Percentiles rank a stretch among this genome's conserved stretches.
phyloP scores from a whole-genome alignment of 805 yeast genomes.

The Yueomyces sp. region DNA sequence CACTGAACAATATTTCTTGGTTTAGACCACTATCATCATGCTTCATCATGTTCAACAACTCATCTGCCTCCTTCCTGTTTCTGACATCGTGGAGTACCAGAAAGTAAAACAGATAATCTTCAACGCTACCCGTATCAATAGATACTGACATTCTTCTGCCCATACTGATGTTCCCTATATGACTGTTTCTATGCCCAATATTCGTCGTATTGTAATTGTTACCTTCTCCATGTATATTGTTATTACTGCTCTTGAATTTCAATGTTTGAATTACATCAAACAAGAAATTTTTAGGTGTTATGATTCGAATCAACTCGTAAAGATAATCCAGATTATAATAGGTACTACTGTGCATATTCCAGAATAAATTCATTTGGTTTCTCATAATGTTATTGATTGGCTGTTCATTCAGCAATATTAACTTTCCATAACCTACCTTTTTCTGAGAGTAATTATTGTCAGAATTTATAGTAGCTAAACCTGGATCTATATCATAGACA shows the following conservation, averaged over 20 bases:
- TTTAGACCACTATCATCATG: conserved; percentile 1
- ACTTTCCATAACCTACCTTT: conserved; percentile 13
- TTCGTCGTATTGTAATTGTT: too few relatives aligned
- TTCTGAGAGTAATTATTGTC: conserved; percentile 17
- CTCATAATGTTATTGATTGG: conserved; percentile 22
- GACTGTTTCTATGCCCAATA: not conserved
- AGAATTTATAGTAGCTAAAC: conserved; percentile 5
- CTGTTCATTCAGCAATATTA: conserved; percentile 17
- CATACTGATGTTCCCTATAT: conserved; percentile 2
- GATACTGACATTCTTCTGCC: conserved; percentile 13
- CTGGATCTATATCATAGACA: conserved; percentile 18
- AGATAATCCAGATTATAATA: conserved; percentile 23
- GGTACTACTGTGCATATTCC: conserved; percentile 26
- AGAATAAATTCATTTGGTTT: conserved; percentile 24
- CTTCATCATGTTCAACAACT: conserved; percentile 13
- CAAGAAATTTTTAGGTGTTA: conserved; percentile 17
- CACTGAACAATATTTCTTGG: not conserved
- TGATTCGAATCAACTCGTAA: conserved; percentile 14
- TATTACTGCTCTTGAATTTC: conserved; percentile 13
- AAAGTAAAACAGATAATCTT: conserved; percentile 21
- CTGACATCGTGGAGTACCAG: conserved; percentile 18
- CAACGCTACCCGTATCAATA: conserved; percentile 9
- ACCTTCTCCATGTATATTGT: conserved; percentile 8
- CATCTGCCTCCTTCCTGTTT: conserved; percentile 11
- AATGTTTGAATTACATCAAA: conserved; percentile 16